Evolutionary conservation across 129 eudicot genomes (phyloP).

Genomic region (Escallonia rubra): DNA sequence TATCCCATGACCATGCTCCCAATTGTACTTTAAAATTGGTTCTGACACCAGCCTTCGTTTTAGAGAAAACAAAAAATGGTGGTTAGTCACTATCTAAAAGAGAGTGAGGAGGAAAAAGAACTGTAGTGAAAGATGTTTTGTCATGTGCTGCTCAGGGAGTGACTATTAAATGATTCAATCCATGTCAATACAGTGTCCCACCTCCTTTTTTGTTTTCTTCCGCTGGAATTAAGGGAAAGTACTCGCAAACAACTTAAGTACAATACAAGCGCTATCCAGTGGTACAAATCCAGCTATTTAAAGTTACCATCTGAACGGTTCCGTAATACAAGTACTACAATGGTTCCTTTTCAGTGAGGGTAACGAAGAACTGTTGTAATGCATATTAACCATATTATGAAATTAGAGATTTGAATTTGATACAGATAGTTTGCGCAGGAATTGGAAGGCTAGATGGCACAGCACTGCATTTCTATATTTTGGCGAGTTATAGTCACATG

Average conservation of each 20-base stretch:
- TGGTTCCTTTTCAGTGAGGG: too few relatives aligned
- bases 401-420: too few relatives aligned
- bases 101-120: conserved; percentile 10
- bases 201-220: too few relatives aligned
- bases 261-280: conserved; percentile 20
- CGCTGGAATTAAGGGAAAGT: too few relatives aligned
- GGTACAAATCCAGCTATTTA: conserved; percentile 39
- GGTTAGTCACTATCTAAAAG: not conserved
- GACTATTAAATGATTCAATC: too few relatives aligned
- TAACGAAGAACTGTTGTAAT: too few relatives aligned
- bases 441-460: not conserved
- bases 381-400: too few relatives aligned
- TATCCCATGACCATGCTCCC: conserved; percentile 99
- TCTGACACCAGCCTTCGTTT: conserved; percentile 62
- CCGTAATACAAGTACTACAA: too few relatives aligned
- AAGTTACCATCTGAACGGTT: too few relatives aligned
- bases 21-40: conserved; percentile 55
- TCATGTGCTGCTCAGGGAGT: not conserved
- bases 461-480: not conserved
- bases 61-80: conserved; percentile 4
- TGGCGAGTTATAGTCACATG: too few relatives aligned
- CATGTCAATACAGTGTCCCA: too few relatives aligned
- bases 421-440: too few relatives aligned
- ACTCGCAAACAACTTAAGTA: conserved; percentile 7
- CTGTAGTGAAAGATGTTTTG: not conserved